Evolutionary conservation across 2,329 filamentous ascomycete species (phyloP), one percentile per base, ranked within the genome.

Genomic region (Aspergillus japonicus): DNA sequence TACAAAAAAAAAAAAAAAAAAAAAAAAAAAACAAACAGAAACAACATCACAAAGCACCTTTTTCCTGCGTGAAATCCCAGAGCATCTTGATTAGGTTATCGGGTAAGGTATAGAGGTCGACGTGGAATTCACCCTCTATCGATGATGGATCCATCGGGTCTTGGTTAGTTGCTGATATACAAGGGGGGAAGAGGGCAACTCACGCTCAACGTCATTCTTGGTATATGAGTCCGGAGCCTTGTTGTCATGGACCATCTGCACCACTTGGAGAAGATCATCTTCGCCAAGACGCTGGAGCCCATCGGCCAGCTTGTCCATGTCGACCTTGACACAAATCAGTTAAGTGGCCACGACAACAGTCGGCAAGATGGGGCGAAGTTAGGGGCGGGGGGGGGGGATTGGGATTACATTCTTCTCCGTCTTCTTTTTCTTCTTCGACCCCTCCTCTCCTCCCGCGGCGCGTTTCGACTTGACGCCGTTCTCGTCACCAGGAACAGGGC

Each of bases 181-280:
- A 21, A 21, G 21, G 21, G 21, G 23, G n/a, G n/a, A 57, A 61
- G 21, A 21, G 21, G 21, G 21, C 21, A 21, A 84, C 89, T 80
- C 80, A 96, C 92, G 90, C 71, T 99, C 95, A 59, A 97, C 86
- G 77, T 99, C 96, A 70, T 97, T 98, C 81, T 96, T 93, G 53
- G 94, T 96, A 79, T 96, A 98, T 1, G 94, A 97, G 65, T 96
- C 92, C 5, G 91, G 86, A 1, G 87, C 88, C 83, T 98, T 98
- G 80, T 97, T 91, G 79, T 99, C 95, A 76, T 98, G 95, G 63
- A 99, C 94, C 86, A 99, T 89, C 80, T 98, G 94, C 62, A 99
- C 96, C 24, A 98, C 92, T 68, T 95, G 91, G 62, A 99, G 82
- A 47, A 99, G 81, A 71, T 98, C 94, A 67, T 99, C 95, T 80